Percentiles rank a stretch among this genome's conserved stretches.
These are phyloP conservation scores for Hibiscus trionum DNA, from an alignment of 345 rosid genomes.

Conservation along the genomic window DNA sequence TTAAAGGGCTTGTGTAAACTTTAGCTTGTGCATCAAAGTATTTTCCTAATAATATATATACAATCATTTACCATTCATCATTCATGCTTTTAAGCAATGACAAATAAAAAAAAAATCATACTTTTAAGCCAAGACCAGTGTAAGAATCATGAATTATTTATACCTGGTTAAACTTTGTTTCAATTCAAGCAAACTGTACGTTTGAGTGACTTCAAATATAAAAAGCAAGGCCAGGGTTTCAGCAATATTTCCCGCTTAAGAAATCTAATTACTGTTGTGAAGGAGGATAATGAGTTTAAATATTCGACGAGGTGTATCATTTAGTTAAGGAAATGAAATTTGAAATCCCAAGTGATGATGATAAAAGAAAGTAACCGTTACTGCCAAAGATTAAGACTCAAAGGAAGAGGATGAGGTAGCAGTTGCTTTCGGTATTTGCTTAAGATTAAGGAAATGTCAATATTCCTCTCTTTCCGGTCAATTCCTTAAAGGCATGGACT, in stretches of 20 bases:
- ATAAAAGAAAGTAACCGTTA: not conserved
- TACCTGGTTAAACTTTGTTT: conserved; percentile 26
- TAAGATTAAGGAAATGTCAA: conserved; percentile 43
- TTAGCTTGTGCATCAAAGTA: too few species aligned
- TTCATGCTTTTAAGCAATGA: conserved; percentile 38
- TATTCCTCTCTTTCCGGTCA: conserved; percentile 37
- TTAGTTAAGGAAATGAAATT: conserved; percentile 15
- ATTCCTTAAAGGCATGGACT: conserved; percentile 49
- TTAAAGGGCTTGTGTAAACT: too few species aligned
- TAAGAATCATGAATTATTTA: not conserved
- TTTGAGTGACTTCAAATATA: conserved; percentile 40
- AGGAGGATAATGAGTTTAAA: not conserved
- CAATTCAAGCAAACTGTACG: conserved; percentile 18
- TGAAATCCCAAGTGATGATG: conserved; percentile 15
- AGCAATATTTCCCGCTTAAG: conserved; percentile 70
- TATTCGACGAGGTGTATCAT: conserved; percentile 13
- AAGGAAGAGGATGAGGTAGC: not conserved
- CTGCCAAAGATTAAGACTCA: not conserved
- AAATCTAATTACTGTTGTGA: conserved; percentile 25
- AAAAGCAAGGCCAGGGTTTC: conserved; percentile 26
- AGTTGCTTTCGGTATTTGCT: conserved; percentile 46
- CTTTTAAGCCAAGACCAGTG: not conserved
- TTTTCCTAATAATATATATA: too few species aligned
- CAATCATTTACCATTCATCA: conserved; percentile 3
- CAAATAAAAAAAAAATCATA: not conserved